Base-by-base conservation (phyloP, 1,284 basidiomycete genomes). In the Ustilago tritici region DNA sequence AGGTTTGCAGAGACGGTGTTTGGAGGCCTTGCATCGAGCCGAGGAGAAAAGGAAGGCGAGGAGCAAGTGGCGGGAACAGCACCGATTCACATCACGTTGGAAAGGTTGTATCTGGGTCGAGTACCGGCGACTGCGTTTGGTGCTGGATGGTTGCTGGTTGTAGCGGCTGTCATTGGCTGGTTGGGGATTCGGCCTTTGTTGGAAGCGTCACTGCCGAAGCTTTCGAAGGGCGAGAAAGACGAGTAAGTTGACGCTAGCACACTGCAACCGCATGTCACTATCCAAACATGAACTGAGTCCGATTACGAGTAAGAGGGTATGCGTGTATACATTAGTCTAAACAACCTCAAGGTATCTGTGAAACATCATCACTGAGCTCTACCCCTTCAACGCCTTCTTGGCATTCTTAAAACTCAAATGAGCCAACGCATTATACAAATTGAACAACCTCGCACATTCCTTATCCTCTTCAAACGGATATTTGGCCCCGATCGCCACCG, bases 401-500 rank as follows among this genome's bases (percentile, higher is more conserved):
- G 65, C 67, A 34, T 74, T 78, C 52, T 61, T 61, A 5, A 58
- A 70, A 72, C 86, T 66, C 65, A 88, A 85, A 85, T 88, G 88
- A 49, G 87, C 87, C 36, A 88, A 78, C 1, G 85, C 88, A 38
- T 90, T 85, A 67, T 89, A 89, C 41, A 90, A 84, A 61, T 86
- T 86, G 78, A 90, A 90, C 41, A 90, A 83, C 32, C 89, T 88
- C 50, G 84, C 84, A 56, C 82, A 86, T n/a, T 87, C 84, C 34
- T 86, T 79, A 38, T 87, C 84, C 36, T 86, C 76, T 34, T 85
- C 78, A 60, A 86, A 83, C 52, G 87, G 87, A 78, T 89, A 90
- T 31, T 87, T 85, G 0, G 90, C 90, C 2, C 90, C 90, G 4
- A 91, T 86, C 49, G 87, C 84, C 77, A 91, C 91, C 2, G 90